phyloP scores from a whole-genome alignment of 1,139 yeast species.

The Arxiozyma slooffiae region DNA sequence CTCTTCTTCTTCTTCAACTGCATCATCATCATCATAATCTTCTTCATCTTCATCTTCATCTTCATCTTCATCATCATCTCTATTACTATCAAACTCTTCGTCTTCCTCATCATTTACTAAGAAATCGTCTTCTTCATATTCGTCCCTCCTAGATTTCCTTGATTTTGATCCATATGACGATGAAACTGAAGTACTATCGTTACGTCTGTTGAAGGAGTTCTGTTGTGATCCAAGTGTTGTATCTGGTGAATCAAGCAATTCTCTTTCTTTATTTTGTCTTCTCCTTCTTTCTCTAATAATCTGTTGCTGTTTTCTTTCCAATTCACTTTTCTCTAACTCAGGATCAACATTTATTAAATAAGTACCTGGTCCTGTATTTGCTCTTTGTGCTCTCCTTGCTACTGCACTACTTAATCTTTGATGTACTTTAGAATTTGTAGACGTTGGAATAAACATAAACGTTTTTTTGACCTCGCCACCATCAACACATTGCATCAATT shows the following conservation, averaged over 20 bases:
- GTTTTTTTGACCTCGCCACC: constrained; percentile 41
- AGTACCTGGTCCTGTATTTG: constrained; percentile 49
- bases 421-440: constrained; percentile 76
- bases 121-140: constrained; percentile 39
- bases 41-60: constrained; percentile 36
- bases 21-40: constrained; percentile 41
- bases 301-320: constrained; percentile 72
- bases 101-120: constrained; percentile 39
- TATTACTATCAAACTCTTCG: constrained; percentile 42
- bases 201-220: neutral
- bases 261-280: constrained; percentile 48
- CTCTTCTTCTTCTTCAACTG: constrained; percentile 14
- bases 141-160: constrained; percentile 20
- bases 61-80: constrained; percentile 32
- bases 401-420: constrained; percentile 70
- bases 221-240: constrained; percentile 9
- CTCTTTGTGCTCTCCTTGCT: constrained; percentile 48
- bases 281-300: constrained; percentile 61
- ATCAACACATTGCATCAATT: constrained; percentile 49
- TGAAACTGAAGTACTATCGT: neutral
- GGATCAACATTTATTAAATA: constrained; percentile 83
- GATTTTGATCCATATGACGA: neutral
- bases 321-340: constrained; percentile 66
- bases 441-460: constrained; percentile 76
- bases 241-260: constrained; percentile 36